phyloP scores from a whole-genome alignment of 2,329 filamentous ascomycete species.

The Colletotrichum echinochloae region DNA sequence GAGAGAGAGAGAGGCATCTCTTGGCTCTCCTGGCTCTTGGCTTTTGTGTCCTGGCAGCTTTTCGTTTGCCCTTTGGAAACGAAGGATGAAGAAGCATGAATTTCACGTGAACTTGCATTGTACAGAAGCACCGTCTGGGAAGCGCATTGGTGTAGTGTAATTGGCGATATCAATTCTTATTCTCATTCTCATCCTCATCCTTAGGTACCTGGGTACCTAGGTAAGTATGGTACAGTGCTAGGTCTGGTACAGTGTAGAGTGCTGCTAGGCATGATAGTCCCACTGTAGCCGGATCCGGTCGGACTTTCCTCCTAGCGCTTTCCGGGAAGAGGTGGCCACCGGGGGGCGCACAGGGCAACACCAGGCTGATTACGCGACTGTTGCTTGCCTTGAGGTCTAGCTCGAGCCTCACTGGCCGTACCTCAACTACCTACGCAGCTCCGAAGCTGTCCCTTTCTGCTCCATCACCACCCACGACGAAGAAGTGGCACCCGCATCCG shows the following conservation, averaged over 20 bases:
- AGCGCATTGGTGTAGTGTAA: background rate
- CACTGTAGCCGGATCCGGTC: constrained; percentile 38
- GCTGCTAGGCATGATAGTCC: fast-evolving
- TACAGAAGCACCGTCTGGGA: background rate
- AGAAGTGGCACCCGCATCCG: constrained; percentile 12
- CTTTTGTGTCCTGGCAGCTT: background rate
- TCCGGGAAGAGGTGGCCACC: constrained; percentile 23
- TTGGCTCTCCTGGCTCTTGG: background rate
- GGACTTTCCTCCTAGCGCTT: constrained; percentile 41
- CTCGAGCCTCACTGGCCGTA: constrained; percentile 33
- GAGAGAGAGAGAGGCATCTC: background rate
- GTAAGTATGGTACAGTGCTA: no score
- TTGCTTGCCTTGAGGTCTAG: constrained; percentile 43
- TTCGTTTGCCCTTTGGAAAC: background rate
- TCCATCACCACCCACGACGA: constrained; percentile 34
- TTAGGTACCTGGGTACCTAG: no score
- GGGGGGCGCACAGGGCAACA: constrained; percentile 40
- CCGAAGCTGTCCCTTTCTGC: constrained; percentile 41
- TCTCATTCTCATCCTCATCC: background rate
- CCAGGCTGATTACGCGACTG: constrained; percentile 44
- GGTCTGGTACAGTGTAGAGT: background rate
- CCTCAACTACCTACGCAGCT: constrained; percentile 36
- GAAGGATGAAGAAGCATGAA: background rate
- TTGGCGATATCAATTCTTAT: background rate
- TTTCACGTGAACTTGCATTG: background rate